A percentile compares a stretch with the other conserved stretches of the same genome.
Conservation (phyloP, 208 protist genomes). For the Wallacemonas sp. region DNA sequence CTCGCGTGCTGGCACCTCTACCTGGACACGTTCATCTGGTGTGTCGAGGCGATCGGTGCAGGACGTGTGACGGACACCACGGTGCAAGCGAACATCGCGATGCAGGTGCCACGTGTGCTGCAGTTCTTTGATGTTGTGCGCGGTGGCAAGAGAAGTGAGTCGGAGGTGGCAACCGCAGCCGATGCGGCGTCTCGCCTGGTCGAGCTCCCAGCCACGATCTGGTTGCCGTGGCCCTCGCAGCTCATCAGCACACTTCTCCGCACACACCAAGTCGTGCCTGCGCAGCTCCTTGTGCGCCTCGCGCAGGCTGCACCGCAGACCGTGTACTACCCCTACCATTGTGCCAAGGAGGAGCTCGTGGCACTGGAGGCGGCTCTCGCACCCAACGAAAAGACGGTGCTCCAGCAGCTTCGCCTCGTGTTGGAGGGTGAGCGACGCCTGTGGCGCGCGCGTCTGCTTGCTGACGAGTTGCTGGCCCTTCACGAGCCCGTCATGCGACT, state of each 20-base stretch:
- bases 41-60: neutral
- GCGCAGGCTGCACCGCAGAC: constrained; percentile 60
- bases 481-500: constrained; percentile 1
- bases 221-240: constrained; percentile 69
- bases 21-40: neutral
- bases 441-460: neutral
- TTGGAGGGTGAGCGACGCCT: constrained; percentile 4
- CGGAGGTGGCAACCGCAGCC: neutral
- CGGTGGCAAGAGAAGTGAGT: neutral
- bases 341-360: constrained; percentile 49
- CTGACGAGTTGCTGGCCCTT: neutral
- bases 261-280: constrained; percentile 20
- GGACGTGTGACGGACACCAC: neutral
- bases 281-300: constrained; percentile 48
- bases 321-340: constrained; percentile 77
- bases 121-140: constrained; percentile 19
- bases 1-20: constrained; percentile 19
- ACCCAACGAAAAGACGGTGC: neutral
- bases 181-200: neutral
- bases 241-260: constrained; percentile 44
- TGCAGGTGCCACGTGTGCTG: constrained; percentile 7
- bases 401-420: constrained; percentile 9
- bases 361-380: neutral
- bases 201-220: constrained; percentile 15
- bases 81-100: neutral